Conservation (phyloP, 768 basidiomycete species). For the Tylopilus sp. region DNA sequence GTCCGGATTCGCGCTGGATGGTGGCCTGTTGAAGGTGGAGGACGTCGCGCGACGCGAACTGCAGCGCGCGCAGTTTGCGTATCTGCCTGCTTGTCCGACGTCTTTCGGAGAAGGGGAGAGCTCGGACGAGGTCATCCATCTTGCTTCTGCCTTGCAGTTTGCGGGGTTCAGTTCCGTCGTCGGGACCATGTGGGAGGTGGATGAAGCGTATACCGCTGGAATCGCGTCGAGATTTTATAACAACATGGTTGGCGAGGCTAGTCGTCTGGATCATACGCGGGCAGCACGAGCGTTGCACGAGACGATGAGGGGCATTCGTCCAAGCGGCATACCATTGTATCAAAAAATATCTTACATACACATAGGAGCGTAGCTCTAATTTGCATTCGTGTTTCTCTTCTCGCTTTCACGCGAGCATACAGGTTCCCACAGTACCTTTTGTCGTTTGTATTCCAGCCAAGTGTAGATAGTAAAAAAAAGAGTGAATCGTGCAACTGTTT, state of each 20-base stretch:
- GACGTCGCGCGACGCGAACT: neutral
- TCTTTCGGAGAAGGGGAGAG: neutral
- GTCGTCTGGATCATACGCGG: neutral
- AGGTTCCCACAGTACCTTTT: too few species aligned
- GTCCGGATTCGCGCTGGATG: neutral
- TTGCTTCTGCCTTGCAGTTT: neutral
- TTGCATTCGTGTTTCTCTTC: too few species aligned
- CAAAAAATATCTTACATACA: neutral
- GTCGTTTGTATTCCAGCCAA: too few species aligned
- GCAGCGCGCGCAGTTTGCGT: neutral
- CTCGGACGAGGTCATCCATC: neutral
- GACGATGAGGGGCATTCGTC: neutral
- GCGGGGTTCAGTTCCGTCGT: neutral
- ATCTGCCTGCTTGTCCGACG: neutral
- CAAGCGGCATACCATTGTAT: neutral
- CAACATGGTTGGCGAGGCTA: neutral
- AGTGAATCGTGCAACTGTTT: too few species aligned
- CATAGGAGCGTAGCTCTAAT: neutral
- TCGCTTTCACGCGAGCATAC: too few species aligned
- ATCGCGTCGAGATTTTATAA: neutral
- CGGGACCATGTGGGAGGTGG: neutral
- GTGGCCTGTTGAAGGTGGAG: neutral
- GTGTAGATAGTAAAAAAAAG: too few species aligned
- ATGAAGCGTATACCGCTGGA: neutral
- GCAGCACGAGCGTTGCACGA: neutral